These are phyloP conservation scores for Anacardium occidentale DNA, from an alignment of 345 rosid species.

Conservation along the genomic window DNA sequence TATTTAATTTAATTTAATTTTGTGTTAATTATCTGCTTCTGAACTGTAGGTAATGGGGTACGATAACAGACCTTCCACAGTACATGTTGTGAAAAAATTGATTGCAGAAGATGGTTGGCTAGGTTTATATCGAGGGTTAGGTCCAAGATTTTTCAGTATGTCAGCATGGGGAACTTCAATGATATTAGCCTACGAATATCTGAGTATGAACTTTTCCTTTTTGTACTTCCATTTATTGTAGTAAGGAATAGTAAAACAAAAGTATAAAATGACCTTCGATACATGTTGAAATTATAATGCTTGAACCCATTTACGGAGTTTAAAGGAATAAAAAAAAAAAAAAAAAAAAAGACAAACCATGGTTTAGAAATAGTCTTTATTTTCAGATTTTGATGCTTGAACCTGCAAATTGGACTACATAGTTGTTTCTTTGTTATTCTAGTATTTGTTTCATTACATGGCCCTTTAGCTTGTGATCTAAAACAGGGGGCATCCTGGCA, in stretches of 20 bases:
- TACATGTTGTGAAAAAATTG: slow-evolving; percentile 63
- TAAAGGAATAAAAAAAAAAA: not conserved
- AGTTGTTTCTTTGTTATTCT: not conserved
- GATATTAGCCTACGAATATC: slow-evolving; percentile 93
- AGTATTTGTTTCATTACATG: not conserved
- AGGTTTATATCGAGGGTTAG: slow-evolving; percentile 88
- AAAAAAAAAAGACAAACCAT: too few species aligned
- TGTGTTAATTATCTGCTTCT: slow-evolving; percentile 17
- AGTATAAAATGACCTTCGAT: not conserved
- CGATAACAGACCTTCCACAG: slow-evolving; percentile 70
- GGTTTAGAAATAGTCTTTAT: not conserved
- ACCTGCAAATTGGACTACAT: not conserved
- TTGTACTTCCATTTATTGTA: not conserved
- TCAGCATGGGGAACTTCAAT: slow-evolving; percentile 99
- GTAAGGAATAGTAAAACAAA: not conserved
- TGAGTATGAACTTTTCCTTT: slow-evolving; percentile 60
- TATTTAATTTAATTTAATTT: not conserved
- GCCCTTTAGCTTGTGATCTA: not conserved
- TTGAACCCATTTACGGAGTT: not conserved
- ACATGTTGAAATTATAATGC: not conserved
- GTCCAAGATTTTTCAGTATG: slow-evolving; percentile 96
- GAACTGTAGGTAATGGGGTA: slow-evolving; percentile 71
- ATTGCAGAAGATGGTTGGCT: slow-evolving; percentile 91
- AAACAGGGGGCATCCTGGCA: not conserved
- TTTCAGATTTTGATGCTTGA: not conserved